Percentiles rank a stretch among this genome's conserved stretches.
phyloP scores from a whole-genome alignment of 768 basidiomycete species.

The Calocybe gangraenosa region DNA sequence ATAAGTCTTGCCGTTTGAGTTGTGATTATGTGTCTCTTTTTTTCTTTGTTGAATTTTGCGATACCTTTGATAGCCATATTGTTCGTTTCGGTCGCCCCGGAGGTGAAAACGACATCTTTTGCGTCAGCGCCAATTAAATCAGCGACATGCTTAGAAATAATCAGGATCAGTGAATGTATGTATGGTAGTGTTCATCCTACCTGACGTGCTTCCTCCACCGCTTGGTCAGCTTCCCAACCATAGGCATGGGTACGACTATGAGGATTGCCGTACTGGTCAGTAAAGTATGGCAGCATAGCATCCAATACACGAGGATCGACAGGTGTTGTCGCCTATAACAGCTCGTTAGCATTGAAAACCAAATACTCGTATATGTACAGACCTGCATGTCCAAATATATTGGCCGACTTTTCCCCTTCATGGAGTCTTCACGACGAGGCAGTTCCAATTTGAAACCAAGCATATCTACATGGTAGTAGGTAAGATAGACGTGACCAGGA shows the following conservation, averaged over 20 bases:
- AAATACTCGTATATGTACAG: conserved; percentile 16
- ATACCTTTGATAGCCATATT: conserved; percentile 98
- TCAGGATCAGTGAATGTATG: conserved; percentile 5
- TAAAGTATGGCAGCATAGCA: conserved; percentile 92
- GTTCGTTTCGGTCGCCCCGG: conserved; percentile 96
- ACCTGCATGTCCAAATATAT: conserved; percentile 99
- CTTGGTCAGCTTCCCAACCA: conserved; percentile 98
- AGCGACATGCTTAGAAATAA: conserved; percentile 66
- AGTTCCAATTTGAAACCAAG: conserved; percentile 80
- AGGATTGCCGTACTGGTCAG: conserved; percentile 96
- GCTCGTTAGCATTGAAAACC: conserved; percentile 8
- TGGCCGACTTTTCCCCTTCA: conserved; percentile 67
- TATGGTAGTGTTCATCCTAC: conserved; percentile 30
- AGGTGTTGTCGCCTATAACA: conserved; percentile 85
- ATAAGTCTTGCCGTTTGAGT: conserved; percentile 89
- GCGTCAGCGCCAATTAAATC: conserved; percentile 89
- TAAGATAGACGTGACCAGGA: not conserved
- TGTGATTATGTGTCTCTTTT: conserved; percentile 91
- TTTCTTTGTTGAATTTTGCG: conserved; percentile 91
- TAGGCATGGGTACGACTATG: conserved; percentile 98
- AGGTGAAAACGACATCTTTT: conserved; percentile 97
- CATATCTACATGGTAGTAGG: conserved; percentile 56
- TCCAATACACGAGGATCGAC: conserved; percentile 96
- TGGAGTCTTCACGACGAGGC: conserved; percentile 52
- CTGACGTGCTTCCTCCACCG: conserved; percentile 88